Conservation (phyloP, 108 stramenopile genomes). For the Aurantiochytrium sp. region DNA sequence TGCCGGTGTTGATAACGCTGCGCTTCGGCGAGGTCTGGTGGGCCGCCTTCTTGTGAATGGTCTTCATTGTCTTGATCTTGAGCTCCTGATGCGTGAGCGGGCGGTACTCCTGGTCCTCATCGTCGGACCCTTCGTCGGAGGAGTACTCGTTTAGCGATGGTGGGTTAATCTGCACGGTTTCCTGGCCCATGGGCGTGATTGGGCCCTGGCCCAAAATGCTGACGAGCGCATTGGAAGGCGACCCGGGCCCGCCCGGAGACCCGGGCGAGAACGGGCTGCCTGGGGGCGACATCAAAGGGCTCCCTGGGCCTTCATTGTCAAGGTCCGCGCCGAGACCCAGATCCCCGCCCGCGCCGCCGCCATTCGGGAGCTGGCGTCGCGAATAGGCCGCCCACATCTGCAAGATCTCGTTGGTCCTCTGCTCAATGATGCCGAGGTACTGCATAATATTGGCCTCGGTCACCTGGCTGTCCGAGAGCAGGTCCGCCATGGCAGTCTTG, state of each 20-base stretch:
- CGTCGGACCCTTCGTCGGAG: conserved; percentile 61
- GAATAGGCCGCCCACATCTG: conserved; percentile 25
- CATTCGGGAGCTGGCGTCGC: neutral
- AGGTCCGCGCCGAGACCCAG: neutral
- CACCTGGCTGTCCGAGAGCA: conserved; percentile 49
- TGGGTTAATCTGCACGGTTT: conserved; percentile 64
- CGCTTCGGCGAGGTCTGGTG: neutral
- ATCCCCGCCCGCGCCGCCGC: neutral
- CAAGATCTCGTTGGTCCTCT: conserved; percentile 61
- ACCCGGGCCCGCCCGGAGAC: conserved; percentile 19
- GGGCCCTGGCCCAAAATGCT: conserved; percentile 55
- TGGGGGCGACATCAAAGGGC: neutral
- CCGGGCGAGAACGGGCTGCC: conserved; percentile 42
- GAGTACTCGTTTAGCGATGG: conserved; percentile 71
- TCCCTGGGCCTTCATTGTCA: neutral
- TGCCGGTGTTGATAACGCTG: neutral
- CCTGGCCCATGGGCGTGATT: conserved; percentile 50
- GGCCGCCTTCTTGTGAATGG: conserved; percentile 40
- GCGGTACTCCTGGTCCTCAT: conserved; percentile 55
- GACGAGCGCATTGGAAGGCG: neutral
- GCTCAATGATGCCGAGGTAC: conserved; percentile 70
- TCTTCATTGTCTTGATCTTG: conserved; percentile 54
- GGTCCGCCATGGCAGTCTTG: conserved; percentile 38
- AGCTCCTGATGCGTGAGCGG: conserved; percentile 64
- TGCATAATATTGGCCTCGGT: conserved; percentile 72